These are phyloP conservation scores for Nicotiana benthamiana DNA, from an alignment of 257 asterid species.

Conservation along the genomic window DNA sequence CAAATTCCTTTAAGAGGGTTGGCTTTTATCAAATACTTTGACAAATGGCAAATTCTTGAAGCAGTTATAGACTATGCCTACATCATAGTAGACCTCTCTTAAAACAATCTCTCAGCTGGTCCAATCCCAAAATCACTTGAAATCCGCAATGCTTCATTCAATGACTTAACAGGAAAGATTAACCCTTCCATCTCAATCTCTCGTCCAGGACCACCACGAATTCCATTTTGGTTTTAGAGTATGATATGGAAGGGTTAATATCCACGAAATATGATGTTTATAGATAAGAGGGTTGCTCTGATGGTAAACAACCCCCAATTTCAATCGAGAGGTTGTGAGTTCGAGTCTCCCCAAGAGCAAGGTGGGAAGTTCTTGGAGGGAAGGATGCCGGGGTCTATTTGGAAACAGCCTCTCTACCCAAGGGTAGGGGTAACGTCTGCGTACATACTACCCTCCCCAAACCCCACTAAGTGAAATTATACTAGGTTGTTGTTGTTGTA, in stretches of 20 bases:
- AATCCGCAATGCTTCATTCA: conserved; percentile 27
- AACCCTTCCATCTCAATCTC: neutral
- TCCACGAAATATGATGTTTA: neutral
- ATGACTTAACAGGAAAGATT: conserved; percentile 17
- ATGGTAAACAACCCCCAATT: too few relatives aligned
- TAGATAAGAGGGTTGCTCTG: too few relatives aligned
- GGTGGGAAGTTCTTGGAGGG: too few relatives aligned
- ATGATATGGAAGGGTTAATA: conserved; percentile 23
- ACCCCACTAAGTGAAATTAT: too few relatives aligned
- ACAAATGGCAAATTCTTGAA: neutral
- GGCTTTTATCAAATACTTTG: neutral
- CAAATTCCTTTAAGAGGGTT: conserved; percentile 10
- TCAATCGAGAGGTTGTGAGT: too few relatives aligned
- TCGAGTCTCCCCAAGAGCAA: too few relatives aligned
- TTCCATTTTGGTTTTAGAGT: conserved; percentile 7
- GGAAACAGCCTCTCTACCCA: too few relatives aligned
- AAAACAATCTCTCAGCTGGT: conserved; percentile 23
- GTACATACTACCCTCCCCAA: too few relatives aligned
- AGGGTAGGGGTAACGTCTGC: too few relatives aligned
- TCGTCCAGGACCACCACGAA: neutral
- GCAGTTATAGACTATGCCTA: too few relatives aligned
- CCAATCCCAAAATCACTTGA: conserved; percentile 24
- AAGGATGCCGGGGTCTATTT: too few relatives aligned
- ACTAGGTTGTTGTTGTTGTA: too few relatives aligned
- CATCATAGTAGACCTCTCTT: conserved; percentile 16